Conservation (phyloP, 2,329 filamentous ascomycete species). For the Coniochaeta hoffmannii region DNA sequence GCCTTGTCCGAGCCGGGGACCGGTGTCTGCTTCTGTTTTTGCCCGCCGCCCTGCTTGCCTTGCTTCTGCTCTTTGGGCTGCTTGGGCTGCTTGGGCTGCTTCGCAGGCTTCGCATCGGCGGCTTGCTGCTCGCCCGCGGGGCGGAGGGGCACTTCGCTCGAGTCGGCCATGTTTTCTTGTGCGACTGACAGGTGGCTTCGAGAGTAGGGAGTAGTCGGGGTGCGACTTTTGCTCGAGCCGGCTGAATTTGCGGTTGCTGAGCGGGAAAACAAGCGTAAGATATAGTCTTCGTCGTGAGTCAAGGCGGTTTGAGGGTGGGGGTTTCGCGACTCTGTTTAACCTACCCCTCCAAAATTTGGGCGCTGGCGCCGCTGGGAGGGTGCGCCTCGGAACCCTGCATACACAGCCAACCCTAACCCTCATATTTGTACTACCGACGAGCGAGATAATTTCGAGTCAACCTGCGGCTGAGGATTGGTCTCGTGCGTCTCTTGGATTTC, state of each 20-base stretch:
- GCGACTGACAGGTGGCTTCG: neutral
- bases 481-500: neutral
- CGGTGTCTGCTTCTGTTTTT: neutral
- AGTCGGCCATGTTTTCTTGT: neutral
- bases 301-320: neutral
- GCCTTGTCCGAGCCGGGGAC: constrained; percentile 42
- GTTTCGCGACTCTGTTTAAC: neutral
- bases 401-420: neutral
- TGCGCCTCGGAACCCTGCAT: neutral
- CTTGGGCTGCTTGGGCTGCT: neutral
- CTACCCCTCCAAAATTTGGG: neutral
- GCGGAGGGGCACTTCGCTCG: neutral
- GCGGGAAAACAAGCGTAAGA: neutral
- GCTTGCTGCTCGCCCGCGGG: neutral
- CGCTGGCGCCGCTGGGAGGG: neutral
- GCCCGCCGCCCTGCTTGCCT: neutral
- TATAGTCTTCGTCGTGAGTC: neutral
- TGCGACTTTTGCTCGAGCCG: neutral
- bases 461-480: no score
- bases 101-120: neutral
- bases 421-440: no score
- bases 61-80: neutral
- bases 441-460: no score
- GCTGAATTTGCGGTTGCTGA: neutral
- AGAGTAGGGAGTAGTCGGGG: no score